A percentile compares a stretch with the other conserved stretches of the same genome.
These are phyloP conservation scores for Remersonia thermophila DNA, from an alignment of 2,329 filamentous ascomycete species.

Conservation along the genomic window DNA sequence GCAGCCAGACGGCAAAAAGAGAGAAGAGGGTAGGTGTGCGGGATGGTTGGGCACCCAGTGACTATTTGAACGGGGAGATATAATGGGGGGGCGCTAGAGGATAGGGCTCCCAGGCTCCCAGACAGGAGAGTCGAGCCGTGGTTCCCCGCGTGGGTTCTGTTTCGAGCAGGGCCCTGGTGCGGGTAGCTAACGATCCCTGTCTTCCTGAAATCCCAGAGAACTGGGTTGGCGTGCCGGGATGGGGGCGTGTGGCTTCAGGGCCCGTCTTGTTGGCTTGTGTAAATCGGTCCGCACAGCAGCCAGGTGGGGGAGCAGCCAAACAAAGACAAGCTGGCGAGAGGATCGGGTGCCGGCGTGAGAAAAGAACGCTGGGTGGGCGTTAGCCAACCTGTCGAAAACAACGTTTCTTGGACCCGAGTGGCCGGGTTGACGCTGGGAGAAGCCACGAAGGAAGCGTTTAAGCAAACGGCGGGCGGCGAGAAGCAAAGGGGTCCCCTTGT, in stretches of 20 bases:
- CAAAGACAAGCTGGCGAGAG: background rate
- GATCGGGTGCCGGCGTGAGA: conserved; percentile 1
- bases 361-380: conserved; percentile 3
- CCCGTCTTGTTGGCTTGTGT: conserved; percentile 16
- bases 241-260: conserved; percentile 7
- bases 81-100: conserved; percentile 10
- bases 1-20: conserved; percentile 23
- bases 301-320: conserved; percentile 4
- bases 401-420: conserved; percentile 1
- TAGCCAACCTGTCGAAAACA: conserved; percentile 2
- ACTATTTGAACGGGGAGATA: conserved; percentile 19
- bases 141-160: conserved; percentile 11
- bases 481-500: background rate
- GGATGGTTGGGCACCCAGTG: conserved; percentile 17
- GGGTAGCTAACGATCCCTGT: conserved; percentile 10
- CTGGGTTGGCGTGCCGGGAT: conserved; percentile 16
- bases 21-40: conserved; percentile 17
- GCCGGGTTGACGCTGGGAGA: conserved; percentile 3
- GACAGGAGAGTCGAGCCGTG: conserved; percentile 13
- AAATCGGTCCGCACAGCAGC: conserved; percentile 8
- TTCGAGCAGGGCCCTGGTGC: conserved; percentile 12
- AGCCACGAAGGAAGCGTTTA: background rate
- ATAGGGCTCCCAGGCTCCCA: conserved; percentile 10
- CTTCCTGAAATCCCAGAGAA: conserved; percentile 16
- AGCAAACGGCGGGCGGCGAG: conserved; percentile 1